Base-by-base conservation (phyloP, 2,329 filamentous ascomycete species). In the Fusarium ramigenum region DNA sequence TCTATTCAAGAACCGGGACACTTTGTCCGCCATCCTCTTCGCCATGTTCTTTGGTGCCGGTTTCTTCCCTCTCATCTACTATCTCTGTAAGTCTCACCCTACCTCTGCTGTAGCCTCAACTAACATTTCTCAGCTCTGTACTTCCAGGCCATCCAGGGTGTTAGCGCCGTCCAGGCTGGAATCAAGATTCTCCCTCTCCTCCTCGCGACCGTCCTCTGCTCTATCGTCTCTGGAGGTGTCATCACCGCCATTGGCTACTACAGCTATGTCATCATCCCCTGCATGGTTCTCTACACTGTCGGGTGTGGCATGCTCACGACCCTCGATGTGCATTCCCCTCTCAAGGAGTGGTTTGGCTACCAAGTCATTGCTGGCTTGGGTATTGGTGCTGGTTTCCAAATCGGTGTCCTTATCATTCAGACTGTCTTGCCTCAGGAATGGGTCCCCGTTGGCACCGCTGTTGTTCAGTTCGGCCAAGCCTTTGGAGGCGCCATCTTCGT, bases 401-500 rank as follows among this genome's bases (percentile, higher is more conserved):
- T 84, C n/a, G 82, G 83, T 53, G 80, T 86, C 21, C 80, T 87
- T 7, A 85, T 86, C 10, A 85, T 89, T 5, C 88, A 90, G 74
- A 88, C 87, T 46, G 84, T 85, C 1, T 81, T 89, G 4, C 78
- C 84, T 0, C 81, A 85, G 37, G 82, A 84, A 5, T 85, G 87
- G 64, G 82, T 89, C 21, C 85, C 87, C 2, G 82, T 87, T 3
- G 88, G 82, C 34, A 87, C 85, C 9, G 86, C 87, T 10, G 85
- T 82, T 57, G 83, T 89, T 3, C 84, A 86, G 40, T 92, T 93
- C 81, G 90, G 89, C 82, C 90, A 93, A 77, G 85, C 86, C 4
- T 84, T 93, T 7, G 91, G 91, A 44, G 91, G 91, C 7, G 90
- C 92, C 5, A 81, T 93, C 30, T 89, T 89, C 73, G 87, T 93